Conservation (phyloP, 2,329 filamentous ascomycete genomes). For the Helicocarpus griseus region DNA sequence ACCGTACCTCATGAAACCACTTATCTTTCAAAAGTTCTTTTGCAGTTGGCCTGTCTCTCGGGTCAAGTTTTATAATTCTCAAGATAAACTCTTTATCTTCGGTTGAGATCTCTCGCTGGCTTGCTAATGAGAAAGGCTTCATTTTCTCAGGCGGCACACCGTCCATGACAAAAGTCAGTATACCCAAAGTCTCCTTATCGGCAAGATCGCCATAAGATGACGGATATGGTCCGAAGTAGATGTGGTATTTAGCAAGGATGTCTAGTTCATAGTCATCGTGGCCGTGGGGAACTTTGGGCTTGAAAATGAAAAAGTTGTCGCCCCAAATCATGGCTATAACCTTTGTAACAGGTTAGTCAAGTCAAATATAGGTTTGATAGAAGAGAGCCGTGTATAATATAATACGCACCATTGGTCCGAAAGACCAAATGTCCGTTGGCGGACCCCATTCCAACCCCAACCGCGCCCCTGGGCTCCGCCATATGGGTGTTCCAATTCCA, state of each 20-base stretch:
- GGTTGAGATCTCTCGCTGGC: constrained; percentile 20
- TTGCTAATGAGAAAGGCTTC: constrained; percentile 18
- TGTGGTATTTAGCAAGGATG: constrained; percentile 13
- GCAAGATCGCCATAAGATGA: constrained; percentile 18
- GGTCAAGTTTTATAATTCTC: constrained; percentile 38
- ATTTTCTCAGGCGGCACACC: constrained; percentile 14
- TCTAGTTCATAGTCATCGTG: constrained; percentile 16
- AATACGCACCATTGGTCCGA: constrained; percentile 12
- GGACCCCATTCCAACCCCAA: constrained; percentile 13
- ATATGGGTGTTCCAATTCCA: constrained; percentile 14
- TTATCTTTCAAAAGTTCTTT: constrained; percentile 12
- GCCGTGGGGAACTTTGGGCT: constrained; percentile 9
- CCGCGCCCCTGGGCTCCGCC: constrained; percentile 13
- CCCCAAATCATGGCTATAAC: constrained; percentile 14
- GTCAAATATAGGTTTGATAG: background rate
- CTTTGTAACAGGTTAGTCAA: constrained; percentile 5
- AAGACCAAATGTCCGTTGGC: constrained; percentile 14
- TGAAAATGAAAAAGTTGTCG: constrained; percentile 14
- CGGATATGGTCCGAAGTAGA: constrained; percentile 14
- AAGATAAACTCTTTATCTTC: constrained; percentile 28
- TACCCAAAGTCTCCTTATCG: constrained; percentile 7
- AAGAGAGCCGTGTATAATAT: constrained; percentile 1
- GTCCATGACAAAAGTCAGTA: constrained; percentile 9
- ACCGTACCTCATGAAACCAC: too few relatives aligned
- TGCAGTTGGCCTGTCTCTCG: constrained; percentile 32